Evolutionary conservation across 2,329 filamentous ascomycete genomes (phyloP).

Genomic region (Botryotinia narcissicola): DNA sequence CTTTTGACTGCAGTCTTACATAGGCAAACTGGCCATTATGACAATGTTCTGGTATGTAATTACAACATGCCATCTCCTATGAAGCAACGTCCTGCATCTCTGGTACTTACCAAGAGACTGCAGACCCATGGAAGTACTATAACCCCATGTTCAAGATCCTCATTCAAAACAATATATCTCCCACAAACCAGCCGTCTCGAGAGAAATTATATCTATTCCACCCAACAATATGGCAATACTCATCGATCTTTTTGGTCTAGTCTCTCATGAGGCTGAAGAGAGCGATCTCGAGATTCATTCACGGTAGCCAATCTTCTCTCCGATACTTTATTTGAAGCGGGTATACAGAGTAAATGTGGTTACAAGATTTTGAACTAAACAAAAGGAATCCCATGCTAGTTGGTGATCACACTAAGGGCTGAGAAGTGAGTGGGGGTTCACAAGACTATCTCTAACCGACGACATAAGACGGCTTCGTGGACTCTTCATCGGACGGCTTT

Average conservation of each 20-base stretch:
- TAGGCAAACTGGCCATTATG: background rate
- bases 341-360: constrained; percentile 19
- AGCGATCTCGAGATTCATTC: background rate
- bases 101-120: constrained; percentile 8
- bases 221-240: background rate
- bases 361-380: constrained; percentile 16
- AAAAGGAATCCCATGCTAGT: constrained; percentile 16
- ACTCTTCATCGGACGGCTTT: constrained; percentile 12
- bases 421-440: constrained; percentile 24
- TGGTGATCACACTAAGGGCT: constrained; percentile 17
- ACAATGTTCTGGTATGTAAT: constrained; percentile 12
- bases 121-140: constrained; percentile 2
- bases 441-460: constrained; percentile 16
- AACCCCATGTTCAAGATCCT: background rate
- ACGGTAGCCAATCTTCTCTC: constrained; percentile 14
- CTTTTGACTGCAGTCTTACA: constrained; percentile 11
- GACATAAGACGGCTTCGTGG: constrained; percentile 1
- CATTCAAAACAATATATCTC: constrained; percentile 16
- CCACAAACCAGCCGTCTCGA: constrained; percentile 11
- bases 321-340: constrained; percentile 27
- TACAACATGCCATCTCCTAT: constrained; percentile 17
- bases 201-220: background rate
- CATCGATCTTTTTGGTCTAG: background rate
- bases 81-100: background rate
- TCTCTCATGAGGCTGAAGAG: constrained; percentile 1